phyloP scores from a whole-genome alignment of 116 monocot genomes.

The Zostera marina region DNA sequence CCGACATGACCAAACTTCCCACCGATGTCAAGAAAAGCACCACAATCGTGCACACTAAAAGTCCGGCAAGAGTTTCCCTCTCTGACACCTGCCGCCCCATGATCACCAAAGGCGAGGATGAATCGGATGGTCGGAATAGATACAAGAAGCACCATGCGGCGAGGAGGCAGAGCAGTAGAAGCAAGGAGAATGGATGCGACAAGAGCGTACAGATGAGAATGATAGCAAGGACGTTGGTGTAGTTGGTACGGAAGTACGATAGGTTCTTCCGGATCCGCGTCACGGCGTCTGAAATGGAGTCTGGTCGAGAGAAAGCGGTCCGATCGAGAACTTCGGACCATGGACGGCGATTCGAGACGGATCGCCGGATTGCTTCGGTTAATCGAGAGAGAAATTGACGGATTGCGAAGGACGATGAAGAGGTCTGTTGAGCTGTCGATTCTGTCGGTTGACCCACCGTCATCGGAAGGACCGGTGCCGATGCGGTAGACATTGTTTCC shows the following conservation, averaged over 20 bases:
- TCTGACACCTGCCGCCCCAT: slow-evolving; percentile 57
- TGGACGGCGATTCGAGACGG: slow-evolving; percentile 1
- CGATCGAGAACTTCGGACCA: slow-evolving; percentile 10
- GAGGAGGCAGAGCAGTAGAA: slow-evolving; percentile 57
- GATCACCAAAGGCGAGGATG: slow-evolving; percentile 33
- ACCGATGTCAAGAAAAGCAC: slow-evolving; percentile 69
- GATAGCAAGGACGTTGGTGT: slow-evolving; percentile 35
- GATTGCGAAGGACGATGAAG: background rate
- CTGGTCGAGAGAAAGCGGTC: slow-evolving; percentile 41
- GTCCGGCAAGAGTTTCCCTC: slow-evolving; percentile 53
- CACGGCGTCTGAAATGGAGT: slow-evolving; percentile 52
- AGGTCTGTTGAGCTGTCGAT: background rate
- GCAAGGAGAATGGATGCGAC: slow-evolving; percentile 62
- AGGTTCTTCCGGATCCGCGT: slow-evolving; percentile 62
- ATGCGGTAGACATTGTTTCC: background rate
- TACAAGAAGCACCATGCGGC: slow-evolving; percentile 38
- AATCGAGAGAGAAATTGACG: slow-evolving; percentile 6
- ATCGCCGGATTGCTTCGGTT: background rate
- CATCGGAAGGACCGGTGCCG: background rate
- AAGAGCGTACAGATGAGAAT: slow-evolving; percentile 58
- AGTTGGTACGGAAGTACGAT: slow-evolving; percentile 75
- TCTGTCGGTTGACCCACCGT: background rate
- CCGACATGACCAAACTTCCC: slow-evolving; percentile 63
- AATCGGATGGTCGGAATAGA: slow-evolving; percentile 45
- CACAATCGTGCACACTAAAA: slow-evolving; percentile 38